Evolutionary conservation across 1,139 yeast species (phyloP).

Genomic region (Ogataea hybrid): DNA sequence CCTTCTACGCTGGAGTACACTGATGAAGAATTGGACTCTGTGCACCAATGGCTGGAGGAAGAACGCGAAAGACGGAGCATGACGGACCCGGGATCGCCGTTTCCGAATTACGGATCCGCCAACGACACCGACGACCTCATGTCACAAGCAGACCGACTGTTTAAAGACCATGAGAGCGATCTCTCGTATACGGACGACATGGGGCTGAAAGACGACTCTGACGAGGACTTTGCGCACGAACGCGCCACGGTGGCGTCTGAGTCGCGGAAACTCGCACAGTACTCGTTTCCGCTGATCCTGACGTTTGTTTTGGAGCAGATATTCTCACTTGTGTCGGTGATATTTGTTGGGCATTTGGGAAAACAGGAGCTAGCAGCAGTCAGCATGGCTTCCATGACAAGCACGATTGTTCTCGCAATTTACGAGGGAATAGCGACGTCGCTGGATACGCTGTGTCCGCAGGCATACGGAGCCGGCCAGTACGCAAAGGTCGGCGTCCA

Average conservation of each 20-base stretch:
- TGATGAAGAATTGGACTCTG: constrained; percentile 47
- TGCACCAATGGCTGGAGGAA: constrained; percentile 60
- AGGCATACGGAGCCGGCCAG: constrained; percentile 74
- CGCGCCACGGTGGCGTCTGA: constrained; percentile 48
- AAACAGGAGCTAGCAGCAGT: constrained; percentile 75
- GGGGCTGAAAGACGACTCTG: constrained; percentile 20
- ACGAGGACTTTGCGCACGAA: constrained; percentile 44
- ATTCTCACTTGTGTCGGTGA: constrained; percentile 68
- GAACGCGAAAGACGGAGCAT: constrained; percentile 56
- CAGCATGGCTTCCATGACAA: constrained; percentile 84
- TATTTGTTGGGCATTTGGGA: constrained; percentile 74
- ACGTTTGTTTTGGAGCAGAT: too few relatives aligned
- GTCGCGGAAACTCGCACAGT: constrained; percentile 43
- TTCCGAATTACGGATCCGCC: constrained; percentile 20
- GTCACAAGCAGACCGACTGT: constrained; percentile 28
- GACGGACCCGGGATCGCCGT: neutral
- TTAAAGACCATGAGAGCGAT: constrained; percentile 22
- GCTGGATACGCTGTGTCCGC: constrained; percentile 84
- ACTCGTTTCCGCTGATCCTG: too few relatives aligned
- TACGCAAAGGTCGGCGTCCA: constrained; percentile 58
- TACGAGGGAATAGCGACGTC: constrained; percentile 90
- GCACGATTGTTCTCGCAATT: constrained; percentile 78
- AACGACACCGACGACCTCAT: constrained; percentile 39
- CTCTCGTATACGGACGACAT: constrained; percentile 25
- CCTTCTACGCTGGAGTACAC: constrained; percentile 61